Evolutionary conservation across 2,329 filamentous ascomycete species (phyloP).

Genomic region (Magnaporthales sp.): DNA sequence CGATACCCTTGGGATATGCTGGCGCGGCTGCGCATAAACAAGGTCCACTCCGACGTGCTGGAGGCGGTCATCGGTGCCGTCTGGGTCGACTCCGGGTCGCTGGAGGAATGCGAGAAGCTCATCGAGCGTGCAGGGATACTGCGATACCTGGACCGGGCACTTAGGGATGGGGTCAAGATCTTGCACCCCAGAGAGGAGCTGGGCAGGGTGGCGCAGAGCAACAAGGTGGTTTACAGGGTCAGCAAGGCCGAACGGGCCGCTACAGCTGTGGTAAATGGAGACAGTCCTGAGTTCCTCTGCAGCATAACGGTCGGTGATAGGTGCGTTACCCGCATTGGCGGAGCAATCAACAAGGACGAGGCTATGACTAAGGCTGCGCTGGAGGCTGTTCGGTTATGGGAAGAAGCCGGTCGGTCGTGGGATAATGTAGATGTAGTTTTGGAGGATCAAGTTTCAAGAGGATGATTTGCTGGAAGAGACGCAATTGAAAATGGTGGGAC

Average conservation of each 20-base stretch:
- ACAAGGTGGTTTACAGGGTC: conserved; percentile 45
- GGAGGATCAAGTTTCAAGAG: neutral
- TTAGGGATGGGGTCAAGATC: conserved; percentile 49
- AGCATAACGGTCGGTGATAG: conserved; percentile 38
- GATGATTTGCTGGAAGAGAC: neutral
- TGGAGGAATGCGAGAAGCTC: conserved; percentile 51
- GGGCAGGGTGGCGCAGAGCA: conserved; percentile 43
- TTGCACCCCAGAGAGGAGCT: conserved; percentile 61
- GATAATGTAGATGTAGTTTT: neutral
- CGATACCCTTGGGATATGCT: conserved; percentile 74
- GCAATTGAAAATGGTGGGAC: no score
- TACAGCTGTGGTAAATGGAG: neutral
- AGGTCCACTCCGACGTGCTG: conserved; percentile 77
- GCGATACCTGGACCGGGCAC: conserved; percentile 48
- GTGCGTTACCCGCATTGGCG: conserved; percentile 33
- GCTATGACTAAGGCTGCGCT: conserved; percentile 47
- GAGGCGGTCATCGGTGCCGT: conserved; percentile 76
- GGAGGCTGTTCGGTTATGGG: conserved; percentile 29
- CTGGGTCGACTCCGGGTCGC: conserved; percentile 67
- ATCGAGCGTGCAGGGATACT: conserved; percentile 58
- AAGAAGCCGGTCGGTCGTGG: conserved; percentile 2
- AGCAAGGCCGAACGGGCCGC: conserved; percentile 5
- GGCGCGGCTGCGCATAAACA: conserved; percentile 54
- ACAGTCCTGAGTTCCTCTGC: conserved; percentile 28
- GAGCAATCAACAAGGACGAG: conserved; percentile 40